Evolutionary conservation across 805 yeast genomes (phyloP).

Genomic region (Candida bentonensis): DNA sequence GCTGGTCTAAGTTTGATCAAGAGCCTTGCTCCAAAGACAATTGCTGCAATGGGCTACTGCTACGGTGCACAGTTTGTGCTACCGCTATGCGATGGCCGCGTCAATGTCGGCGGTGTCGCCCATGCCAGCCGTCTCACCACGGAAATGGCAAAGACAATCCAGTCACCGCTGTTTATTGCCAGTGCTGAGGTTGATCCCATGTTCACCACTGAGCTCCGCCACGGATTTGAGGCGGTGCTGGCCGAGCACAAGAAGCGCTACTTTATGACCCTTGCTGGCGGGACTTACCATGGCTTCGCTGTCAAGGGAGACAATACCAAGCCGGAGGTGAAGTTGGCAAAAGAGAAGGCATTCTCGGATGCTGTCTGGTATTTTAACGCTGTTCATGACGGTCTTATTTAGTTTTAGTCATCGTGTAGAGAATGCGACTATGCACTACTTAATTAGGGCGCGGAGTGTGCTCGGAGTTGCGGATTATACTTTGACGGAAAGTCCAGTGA

Average conservation of each 20-base stretch:
- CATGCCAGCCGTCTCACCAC: slow-evolving; percentile 34
- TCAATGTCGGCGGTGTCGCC: slow-evolving; percentile 44
- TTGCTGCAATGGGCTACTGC: slow-evolving; percentile 50
- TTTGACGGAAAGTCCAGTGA: too few relatives aligned
- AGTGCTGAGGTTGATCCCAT: slow-evolving; percentile 43
- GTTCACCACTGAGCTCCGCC: slow-evolving; percentile 46
- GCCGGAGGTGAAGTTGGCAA: neutral
- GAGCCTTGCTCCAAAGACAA: neutral
- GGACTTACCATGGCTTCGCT: slow-evolving; percentile 58
- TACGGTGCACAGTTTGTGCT: slow-evolving; percentile 56
- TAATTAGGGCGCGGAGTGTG: too few relatives aligned
- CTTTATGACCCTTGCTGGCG: slow-evolving; percentile 44
- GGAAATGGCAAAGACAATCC: neutral
- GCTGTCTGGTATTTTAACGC: slow-evolving; percentile 1
- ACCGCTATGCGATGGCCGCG: slow-evolving; percentile 24
- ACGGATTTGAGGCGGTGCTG: slow-evolving; percentile 37
- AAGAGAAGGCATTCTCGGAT: neutral
- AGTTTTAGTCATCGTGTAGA: too few relatives aligned
- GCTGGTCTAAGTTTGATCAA: neutral
- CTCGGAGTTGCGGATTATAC: too few relatives aligned
- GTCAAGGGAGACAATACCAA: slow-evolving; percentile 14
- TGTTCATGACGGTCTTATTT: neutral
- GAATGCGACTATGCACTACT: too few relatives aligned
- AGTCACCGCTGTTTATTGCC: neutral
- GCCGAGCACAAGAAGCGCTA: slow-evolving; percentile 34